Evolutionary conservation across 345 rosid genomes (phyloP).

Genomic region (Sapria himalayana): DNA sequence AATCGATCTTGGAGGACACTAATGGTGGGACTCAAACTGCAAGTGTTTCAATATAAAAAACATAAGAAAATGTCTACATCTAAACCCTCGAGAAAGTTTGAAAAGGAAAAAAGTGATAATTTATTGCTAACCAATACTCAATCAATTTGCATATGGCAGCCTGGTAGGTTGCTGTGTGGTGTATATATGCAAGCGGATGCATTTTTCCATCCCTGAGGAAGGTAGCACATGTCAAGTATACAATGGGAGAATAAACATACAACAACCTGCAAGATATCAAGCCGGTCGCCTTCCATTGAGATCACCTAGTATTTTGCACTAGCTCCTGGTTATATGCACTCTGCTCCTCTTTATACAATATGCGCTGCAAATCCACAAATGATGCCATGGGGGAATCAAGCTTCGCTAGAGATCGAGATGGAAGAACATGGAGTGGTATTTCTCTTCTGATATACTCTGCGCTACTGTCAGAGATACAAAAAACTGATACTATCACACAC

Average conservation of each 20-base stretch:
- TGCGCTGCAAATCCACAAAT: slow-evolving; percentile 70
- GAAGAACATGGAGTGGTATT: slow-evolving; percentile 66
- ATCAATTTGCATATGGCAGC: slow-evolving; percentile 93
- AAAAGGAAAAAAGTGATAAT: slow-evolving; percentile 1
- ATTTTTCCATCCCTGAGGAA: slow-evolving; percentile 46
- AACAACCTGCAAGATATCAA: too few species aligned
- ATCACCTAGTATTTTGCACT: slow-evolving; percentile 50
- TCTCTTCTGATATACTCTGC: slow-evolving; percentile 74
- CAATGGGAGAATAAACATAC: slow-evolving; percentile 1
- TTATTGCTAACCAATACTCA: slow-evolving; percentile 62
- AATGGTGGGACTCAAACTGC: slow-evolving; percentile 88
- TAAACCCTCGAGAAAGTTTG: slow-evolving; percentile 3
- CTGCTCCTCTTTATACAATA: slow-evolving; percentile 65
- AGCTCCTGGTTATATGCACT: slow-evolving; percentile 72
- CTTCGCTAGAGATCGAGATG: slow-evolving; percentile 43
- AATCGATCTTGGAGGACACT: slow-evolving; percentile 63
- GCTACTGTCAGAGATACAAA: slow-evolving; percentile 50
- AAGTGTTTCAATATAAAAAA: slow-evolving; percentile 5
- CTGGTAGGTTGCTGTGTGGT: slow-evolving; percentile 87
- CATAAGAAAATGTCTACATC: slow-evolving; percentile 7
- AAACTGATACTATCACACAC: too few species aligned
- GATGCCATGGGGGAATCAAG: slow-evolving; percentile 63
- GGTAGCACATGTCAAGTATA: slow-evolving; percentile 6
- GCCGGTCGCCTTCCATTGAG: too few species aligned
- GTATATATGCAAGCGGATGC: slow-evolving; percentile 77